Evolutionary conservation across 106 monocot genomes (phyloP), one percentile per base, ranked within the genome.

Genomic region (Alisma plantagoaquatica): DNA sequence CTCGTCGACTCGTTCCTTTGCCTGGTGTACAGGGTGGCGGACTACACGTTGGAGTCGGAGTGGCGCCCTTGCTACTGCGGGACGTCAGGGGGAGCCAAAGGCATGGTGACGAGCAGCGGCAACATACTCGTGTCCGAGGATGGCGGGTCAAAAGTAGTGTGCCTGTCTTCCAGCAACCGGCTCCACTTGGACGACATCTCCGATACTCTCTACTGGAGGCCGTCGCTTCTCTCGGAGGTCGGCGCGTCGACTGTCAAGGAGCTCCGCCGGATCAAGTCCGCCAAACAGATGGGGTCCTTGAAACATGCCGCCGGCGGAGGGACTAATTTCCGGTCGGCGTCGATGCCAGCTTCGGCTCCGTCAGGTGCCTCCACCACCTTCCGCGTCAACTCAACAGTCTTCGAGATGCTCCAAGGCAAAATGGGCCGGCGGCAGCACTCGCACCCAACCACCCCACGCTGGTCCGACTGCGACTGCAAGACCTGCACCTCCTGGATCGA

Each of bases 381-480:
- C 45, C 77, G 67, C 1, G 71, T 82, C n/a, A 82, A 86, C 77
- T 79, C 82, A 22, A 70, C 82, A 58, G 77, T 82, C 20, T 67
- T 87, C 18, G 71, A 79, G 60, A 86, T 82, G 86, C 73, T 86
- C 17, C 66, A 73, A 43, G 86, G 73, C n/a, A 83, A 74, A 72
- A 77, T 92, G 22, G 71, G n/a, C n/a, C n/a, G 76, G 18, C 59
- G 72, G 27, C 71, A 54, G 19, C 68, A 62, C 44, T 25, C 38
- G 22, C 49, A 31, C 42, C 79, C 67, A 8, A 54, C n/a, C n/a
- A n/a, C 70, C 2, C 87, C 87, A 0, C 60, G 80, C 23, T 93
- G 93, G 93, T 93, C 93, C 22, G 93, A 93, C 63, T 93, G 93
- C 67, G 68, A 70, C 70, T 87, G 93, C 67, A 70, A 70, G 62